Evolutionary conservation across 495 filamentous ascomycete genomes (phyloP), one percentile per base, ranked within the genome.

Genomic region (Pseudevernia furfuracea): DNA sequence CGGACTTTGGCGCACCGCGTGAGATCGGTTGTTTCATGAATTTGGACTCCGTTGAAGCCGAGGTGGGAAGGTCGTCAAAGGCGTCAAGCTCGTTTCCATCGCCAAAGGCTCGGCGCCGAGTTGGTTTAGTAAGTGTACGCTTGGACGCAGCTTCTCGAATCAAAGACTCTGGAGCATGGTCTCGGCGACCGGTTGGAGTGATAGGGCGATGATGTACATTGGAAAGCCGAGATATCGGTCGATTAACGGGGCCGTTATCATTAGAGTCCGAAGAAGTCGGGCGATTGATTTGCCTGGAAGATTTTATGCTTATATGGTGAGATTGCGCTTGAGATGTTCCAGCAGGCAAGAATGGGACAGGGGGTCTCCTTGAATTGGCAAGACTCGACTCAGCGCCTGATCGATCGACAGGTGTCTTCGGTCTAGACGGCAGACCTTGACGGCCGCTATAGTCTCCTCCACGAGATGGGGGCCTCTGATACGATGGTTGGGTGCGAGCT

Each of bases 1-100:
- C 60, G 49, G 84, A 82, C 66, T 84, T 84, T 46, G 87, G 89
- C 39, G 85, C 85, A 28, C 89, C 88, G 69, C 84, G 82, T 55
- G 80, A 85, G 57, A 87, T 75, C 9, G 94, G 92, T 68, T 88
- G 85, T 73, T 92, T 92, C 59, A 91, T 78, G 68, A 85, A 98
- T 71, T 84, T 88, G 61, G 84, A 88, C 72, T 98, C 94, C 23
- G 85, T 84, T 49, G 87, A 83, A 6, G 81, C 86, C 36, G 91
- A 96, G 1, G 91, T 97, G 17, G 95, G 95, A 58, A 98, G 77
- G 76, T 98, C 94, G 69, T 97, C 94, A 73, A 98, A 97, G 17
- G 82, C 84, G 64, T 97, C 93, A 37, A 98, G 77, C 73, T 98
- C 94, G 46, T 83, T 89, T 28, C 94, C 94, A 75, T 96, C 91